phyloP scores from a whole-genome alignment of 2,329 filamentous ascomycete genomes.

The Fonsecaea nubica region DNA sequence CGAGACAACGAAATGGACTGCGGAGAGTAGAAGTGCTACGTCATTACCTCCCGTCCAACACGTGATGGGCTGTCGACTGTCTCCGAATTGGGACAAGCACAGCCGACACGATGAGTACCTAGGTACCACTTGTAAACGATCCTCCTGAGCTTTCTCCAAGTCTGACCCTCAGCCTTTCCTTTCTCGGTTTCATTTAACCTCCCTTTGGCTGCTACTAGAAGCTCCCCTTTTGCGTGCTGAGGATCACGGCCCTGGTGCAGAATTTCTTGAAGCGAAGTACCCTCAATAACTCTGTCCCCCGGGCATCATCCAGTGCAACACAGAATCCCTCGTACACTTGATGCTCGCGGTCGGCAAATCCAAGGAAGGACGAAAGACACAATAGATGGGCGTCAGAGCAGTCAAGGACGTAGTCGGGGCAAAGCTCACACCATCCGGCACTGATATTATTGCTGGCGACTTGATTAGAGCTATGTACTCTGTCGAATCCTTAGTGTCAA shows the following conservation, averaged over 20 bases:
- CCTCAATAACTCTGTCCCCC: too few species aligned
- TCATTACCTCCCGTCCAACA: neutral
- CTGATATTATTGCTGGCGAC: too few species aligned
- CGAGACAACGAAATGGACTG: neutral
- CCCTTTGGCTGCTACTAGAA: neutral
- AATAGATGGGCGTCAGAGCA: too few species aligned
- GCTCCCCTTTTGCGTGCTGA: neutral
- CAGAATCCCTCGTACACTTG: too few species aligned
- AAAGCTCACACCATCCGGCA: too few species aligned
- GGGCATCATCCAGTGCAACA: too few species aligned
- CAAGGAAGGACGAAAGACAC: too few species aligned
- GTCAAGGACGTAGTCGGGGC: too few species aligned
- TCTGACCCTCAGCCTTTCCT: neutral
- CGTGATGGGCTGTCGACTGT: neutral
- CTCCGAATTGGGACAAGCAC: neutral
- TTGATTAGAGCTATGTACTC: too few species aligned
- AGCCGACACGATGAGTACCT: too few species aligned
- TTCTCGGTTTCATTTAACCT: conserved; percentile 1
- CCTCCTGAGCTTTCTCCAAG: neutral
- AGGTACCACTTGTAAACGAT: neutral
- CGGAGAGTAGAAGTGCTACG: neutral
- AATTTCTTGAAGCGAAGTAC: neutral
- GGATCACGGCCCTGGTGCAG: neutral
- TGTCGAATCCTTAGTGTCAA: too few species aligned
- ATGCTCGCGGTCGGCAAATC: too few species aligned